Evolutionary conservation across 495 filamentous ascomycete genomes (phyloP).

Genomic region (Aspergillus conjunctus): DNA sequence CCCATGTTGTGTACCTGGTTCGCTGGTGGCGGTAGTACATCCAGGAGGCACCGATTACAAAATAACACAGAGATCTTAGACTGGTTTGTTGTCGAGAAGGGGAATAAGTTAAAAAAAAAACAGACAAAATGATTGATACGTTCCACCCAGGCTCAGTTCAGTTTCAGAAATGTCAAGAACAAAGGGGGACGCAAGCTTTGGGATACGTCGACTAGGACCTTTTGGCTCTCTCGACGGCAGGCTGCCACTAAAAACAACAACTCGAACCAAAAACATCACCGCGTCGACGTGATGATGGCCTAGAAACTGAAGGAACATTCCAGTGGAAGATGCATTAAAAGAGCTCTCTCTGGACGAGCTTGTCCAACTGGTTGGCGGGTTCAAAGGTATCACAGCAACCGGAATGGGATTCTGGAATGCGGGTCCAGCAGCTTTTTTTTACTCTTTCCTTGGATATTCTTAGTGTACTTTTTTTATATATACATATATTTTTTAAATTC

Average conservation of each 20-base stretch:
- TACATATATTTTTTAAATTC: neutral
- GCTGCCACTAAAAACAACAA: neutral
- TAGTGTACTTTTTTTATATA: neutral
- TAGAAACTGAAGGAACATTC: neutral
- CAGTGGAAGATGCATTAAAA: neutral
- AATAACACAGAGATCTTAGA: neutral
- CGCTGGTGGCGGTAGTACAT: neutral
- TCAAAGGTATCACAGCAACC: constrained; percentile 24
- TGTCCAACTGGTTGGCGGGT: neutral
- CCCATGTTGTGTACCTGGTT: constrained; percentile 1
- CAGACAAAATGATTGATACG: neutral
- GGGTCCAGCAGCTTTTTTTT: constrained; percentile 13
- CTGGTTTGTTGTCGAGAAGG: neutral
- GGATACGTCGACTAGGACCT: constrained; percentile 13
- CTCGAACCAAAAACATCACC: neutral
- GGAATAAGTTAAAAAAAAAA: neutral
- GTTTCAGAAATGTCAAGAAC: constrained; percentile 9
- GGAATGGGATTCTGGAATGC: constrained; percentile 31
- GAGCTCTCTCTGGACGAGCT: too few species aligned
- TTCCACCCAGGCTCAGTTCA: neutral
- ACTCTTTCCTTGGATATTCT: neutral
- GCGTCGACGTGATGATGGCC: neutral
- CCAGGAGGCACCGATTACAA: constrained; percentile 2
- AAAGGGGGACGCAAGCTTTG: constrained; percentile 10
- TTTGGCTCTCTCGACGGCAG: neutral